A percentile compares a stretch with the other conserved stretches of the same genome.
Conservation (phyloP, 1,284 basidiomycete species). For the Heterobasidion parviporum region DNA sequence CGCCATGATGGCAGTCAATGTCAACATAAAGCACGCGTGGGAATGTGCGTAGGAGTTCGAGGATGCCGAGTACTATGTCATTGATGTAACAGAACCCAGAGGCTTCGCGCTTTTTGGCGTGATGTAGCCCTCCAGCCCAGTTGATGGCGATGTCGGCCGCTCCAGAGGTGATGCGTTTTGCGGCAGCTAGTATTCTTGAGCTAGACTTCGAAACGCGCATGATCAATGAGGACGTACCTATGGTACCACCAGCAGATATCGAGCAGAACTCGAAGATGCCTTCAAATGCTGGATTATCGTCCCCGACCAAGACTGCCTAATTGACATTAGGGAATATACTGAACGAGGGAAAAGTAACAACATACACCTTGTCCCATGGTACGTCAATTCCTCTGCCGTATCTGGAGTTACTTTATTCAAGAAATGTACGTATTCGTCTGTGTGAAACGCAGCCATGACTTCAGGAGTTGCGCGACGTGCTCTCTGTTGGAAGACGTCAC, state of each 20-base stretch:
- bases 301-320: constrained; percentile 71
- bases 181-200: constrained; percentile 53
- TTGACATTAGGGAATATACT: background rate
- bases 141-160: constrained; percentile 91
- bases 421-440: constrained; percentile 96
- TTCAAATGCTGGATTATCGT: constrained; percentile 96
- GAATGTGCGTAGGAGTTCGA: constrained; percentile 77
- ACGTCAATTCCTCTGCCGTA: constrained; percentile 77
- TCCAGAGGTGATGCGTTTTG: constrained; percentile 75
- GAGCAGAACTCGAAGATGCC: constrained; percentile 97
- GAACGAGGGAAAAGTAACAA: constrained; percentile 10
- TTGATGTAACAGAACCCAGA: constrained; percentile 98
- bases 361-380: constrained; percentile 77
- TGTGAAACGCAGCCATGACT: constrained; percentile 90
- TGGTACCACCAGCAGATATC: constrained; percentile 92
- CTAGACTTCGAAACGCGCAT: background rate
- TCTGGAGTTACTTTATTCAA: constrained; percentile 85
- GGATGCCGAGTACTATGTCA: constrained; percentile 87
- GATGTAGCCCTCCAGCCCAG: constrained; percentile 97
- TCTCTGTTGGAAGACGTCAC: constrained; percentile 35
- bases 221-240: constrained; percentile 35
- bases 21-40: constrained; percentile 95
- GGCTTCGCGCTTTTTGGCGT: constrained; percentile 96
- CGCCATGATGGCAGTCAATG: constrained; percentile 97
- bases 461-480: constrained; percentile 77